These are phyloP conservation scores for Oryza australiensis DNA, from an alignment of 176 grass and related monocot genomes.

Conservation along the genomic window DNA sequence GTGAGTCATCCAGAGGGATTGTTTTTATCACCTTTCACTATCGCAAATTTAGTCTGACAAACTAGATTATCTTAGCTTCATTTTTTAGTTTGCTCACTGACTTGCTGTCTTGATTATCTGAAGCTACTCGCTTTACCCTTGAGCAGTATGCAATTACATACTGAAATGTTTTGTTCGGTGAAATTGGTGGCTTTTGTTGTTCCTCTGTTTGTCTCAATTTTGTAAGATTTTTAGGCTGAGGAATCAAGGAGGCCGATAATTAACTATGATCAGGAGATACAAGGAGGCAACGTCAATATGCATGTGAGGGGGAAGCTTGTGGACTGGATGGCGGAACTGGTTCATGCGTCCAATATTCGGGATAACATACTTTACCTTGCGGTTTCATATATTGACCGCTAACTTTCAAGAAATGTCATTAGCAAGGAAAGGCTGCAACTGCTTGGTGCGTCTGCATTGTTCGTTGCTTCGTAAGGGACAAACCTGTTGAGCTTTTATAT, in stretches of 20 bases:
- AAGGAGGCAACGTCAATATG: slow-evolving; percentile 40
- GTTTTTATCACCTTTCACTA: background rate
- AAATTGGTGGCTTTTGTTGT: background rate
- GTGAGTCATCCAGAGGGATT: background rate
- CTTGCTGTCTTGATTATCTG: slow-evolving; percentile 5
- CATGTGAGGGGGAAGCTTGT: slow-evolving; percentile 56
- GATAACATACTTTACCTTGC: slow-evolving; percentile 51
- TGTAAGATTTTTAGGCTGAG: slow-evolving; percentile 36
- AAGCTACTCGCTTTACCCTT: background rate
- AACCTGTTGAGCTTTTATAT: slow-evolving; percentile 4
- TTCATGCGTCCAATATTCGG: slow-evolving; percentile 52
- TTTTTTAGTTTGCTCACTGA: background rate
- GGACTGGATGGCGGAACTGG: slow-evolving; percentile 61
- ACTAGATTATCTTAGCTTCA: background rate
- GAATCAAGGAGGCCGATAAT: slow-evolving; percentile 39
- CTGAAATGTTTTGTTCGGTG: background rate
- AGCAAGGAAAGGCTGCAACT: slow-evolving; percentile 47
- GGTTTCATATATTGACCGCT: slow-evolving; percentile 51
- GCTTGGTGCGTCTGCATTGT: slow-evolving; percentile 50
- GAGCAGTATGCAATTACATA: background rate
- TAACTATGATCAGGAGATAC: slow-evolving; percentile 41
- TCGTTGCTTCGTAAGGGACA: slow-evolving; percentile 51
- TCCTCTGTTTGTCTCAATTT: slow-evolving; percentile 12
- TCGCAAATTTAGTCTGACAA: background rate
- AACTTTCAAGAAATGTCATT: slow-evolving; percentile 34